Percentiles rank a stretch among this genome's conserved stretches.
Conservation (phyloP, 495 filamentous ascomycete species). For the Hypoxylon lenormandii region DNA sequence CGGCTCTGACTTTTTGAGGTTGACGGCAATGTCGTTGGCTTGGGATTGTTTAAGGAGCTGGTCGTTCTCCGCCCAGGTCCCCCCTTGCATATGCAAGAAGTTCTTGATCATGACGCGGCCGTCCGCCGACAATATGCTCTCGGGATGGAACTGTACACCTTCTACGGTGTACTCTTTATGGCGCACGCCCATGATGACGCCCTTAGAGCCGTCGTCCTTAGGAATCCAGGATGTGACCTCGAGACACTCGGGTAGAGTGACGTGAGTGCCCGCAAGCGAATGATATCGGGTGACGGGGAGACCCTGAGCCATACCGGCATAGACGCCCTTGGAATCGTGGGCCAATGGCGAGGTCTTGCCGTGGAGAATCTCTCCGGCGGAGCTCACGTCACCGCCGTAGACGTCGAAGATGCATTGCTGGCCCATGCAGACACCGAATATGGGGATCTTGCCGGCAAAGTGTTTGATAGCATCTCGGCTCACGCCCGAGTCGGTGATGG, state of each 20-base stretch:
- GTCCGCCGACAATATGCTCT: conserved; percentile 92
- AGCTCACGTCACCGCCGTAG: conserved; percentile 90
- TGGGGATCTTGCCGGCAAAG: conserved; percentile 94
- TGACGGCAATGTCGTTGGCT: conserved; percentile 36
- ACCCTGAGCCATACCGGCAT: conserved; percentile 77
- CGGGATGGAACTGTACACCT: conserved; percentile 96
- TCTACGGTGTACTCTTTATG: conserved; percentile 91
- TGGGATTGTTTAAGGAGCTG: conserved; percentile 58
- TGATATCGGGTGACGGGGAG: conserved; percentile 95
- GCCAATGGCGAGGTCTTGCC: conserved; percentile 92
- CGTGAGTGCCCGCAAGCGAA: conserved; percentile 91
- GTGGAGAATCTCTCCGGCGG: conserved; percentile 94
- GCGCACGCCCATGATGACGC: conserved; percentile 94
- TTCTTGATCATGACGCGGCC: conserved; percentile 91
- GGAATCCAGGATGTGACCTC: conserved; percentile 91
- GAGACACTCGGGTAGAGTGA: conserved; percentile 85
- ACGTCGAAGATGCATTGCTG: conserved; percentile 96
- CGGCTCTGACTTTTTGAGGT: conserved; percentile 35
- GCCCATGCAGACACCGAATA: conserved; percentile 99
- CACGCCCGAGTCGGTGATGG: conserved; percentile 86
- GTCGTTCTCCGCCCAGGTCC: conserved; percentile 88
- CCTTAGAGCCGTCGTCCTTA: conserved; percentile 72
- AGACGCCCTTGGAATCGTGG: conserved; percentile 90
- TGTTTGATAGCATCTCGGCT: conserved; percentile 89
- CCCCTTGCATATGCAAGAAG: conserved; percentile 85